Conservation (phyloP, 1,284 basidiomycete genomes). For the Malassezia dermatis region DNA sequence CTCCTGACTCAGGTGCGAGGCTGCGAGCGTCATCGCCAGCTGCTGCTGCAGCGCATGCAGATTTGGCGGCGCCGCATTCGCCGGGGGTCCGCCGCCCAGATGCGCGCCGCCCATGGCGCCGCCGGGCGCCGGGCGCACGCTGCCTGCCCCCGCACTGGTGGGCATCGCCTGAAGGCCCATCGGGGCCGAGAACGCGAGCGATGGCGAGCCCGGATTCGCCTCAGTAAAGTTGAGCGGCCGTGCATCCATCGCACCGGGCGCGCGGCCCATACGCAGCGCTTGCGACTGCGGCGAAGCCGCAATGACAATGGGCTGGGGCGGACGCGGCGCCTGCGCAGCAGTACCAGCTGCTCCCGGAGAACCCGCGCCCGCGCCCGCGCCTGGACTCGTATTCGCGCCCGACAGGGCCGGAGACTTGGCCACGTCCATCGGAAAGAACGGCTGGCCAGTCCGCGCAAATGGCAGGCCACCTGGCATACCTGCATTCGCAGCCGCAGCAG, state of each 20-base stretch:
- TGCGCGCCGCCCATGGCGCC: not conserved
- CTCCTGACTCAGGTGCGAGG: conserved; percentile 29
- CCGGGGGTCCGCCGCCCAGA: not conserved
- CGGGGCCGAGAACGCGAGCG: not conserved
- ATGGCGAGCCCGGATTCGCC: not conserved
- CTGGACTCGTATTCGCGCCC: not conserved
- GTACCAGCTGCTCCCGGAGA: not conserved
- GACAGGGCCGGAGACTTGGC: not conserved
- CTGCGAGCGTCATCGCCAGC: conserved; percentile 28
- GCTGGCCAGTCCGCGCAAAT: conserved; percentile 8
- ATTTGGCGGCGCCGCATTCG: conserved; percentile 24
- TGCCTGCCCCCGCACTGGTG: not conserved
- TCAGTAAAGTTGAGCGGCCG: not conserved
- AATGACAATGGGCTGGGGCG: conserved; percentile 7
- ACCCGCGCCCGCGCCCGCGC: not conserved
- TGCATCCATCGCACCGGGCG: not conserved
- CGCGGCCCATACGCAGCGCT: not conserved
- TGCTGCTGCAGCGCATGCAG: conserved; percentile 38
- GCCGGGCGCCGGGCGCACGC: not conserved
- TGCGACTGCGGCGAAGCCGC: not conserved
- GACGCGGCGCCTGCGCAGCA: not conserved
- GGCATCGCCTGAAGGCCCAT: not conserved
- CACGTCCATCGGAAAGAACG: conserved; percentile 1
- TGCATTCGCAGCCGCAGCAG: not conserved
- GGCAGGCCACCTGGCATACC: not conserved